These are phyloP conservation scores for Brassica hybrid DNA, from an alignment of 441 rosid species.

Conservation along the genomic window DNA sequence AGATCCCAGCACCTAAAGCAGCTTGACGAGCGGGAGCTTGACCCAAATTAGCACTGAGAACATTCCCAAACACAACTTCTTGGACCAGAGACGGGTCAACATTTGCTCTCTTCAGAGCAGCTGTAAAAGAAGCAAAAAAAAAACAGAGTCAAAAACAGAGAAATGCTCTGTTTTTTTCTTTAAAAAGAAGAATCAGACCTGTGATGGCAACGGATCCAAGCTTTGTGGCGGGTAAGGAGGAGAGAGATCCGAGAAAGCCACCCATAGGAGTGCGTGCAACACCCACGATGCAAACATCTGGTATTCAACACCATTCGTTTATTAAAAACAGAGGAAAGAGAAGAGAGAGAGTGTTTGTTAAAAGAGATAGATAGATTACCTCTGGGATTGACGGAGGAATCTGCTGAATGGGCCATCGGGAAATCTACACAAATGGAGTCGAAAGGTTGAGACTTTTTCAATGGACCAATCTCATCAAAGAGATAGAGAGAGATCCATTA, in stretches of 20 bases:
- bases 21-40: conserved; percentile 99
- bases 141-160: conserved; percentile 20
- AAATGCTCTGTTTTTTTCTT: background rate
- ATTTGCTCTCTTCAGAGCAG: conserved; percentile 89
- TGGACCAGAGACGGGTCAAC: conserved; percentile 90
- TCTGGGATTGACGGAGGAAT: conserved; percentile 78
- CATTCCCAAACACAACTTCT: conserved; percentile 96
- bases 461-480: background rate
- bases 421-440: conserved; percentile 45
- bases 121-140: conserved; percentile 43
- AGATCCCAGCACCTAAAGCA: conserved; percentile 93
- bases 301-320: conserved; percentile 14
- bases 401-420: conserved; percentile 67
- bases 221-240: conserved; percentile 89
- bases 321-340: background rate
- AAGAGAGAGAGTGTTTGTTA: background rate
- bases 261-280: conserved; percentile 99
- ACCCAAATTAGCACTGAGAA: conserved; percentile 92
- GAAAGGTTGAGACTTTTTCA: background rate
- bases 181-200: conserved; percentile 50
- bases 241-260: conserved; percentile 85
- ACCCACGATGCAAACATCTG: conserved; percentile 96
- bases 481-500: conserved; percentile 28
- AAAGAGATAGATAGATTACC: conserved; percentile 47
- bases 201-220: conserved; percentile 89